Evolutionary conservation across 257 asterid species (phyloP), one percentile per base, ranked within the genome.

Genomic region (Ligustrum vulgare): DNA sequence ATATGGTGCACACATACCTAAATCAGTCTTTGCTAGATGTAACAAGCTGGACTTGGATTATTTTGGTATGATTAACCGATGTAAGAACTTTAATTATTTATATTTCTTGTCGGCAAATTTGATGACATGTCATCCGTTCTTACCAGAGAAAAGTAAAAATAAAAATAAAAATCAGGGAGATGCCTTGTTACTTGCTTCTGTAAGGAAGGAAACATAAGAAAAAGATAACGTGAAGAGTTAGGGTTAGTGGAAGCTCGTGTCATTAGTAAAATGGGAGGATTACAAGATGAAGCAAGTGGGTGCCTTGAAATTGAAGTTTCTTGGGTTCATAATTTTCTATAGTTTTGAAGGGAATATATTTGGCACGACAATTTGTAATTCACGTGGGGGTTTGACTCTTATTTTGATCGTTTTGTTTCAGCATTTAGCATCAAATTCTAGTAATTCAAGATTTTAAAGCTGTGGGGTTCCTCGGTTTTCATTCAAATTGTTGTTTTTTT

Each of bases 371-470:
- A 78, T 86, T 83, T 47, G 84, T 68, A 86, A 65, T 80, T 86
- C 91, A 90, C 93, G 96, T 86, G 93, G 82, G 82, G 80, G 82
- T 69, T 83, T 86, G 90, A 88, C 90, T 78, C 75, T 75, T 84
- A 83, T 82, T 84, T 80, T 87, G 84, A 81, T 82, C 74, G 76
- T 54, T 71, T 74, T 84, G 71, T 75, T 63, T 81, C 77, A 80
- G 71, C 77, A 70, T 69, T 18, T 70, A 54, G 70, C 72, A 45
- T 54, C 51, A 65, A 80, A 72, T 78, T 71, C 79, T 49, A 62
- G 36, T 58, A 34, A 77, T 63, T 41, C 49, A 77, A 65, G 33
- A 39, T 62, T 13, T 56, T 37, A n/a, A 16, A 28, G 35, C 47
- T 33, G 45, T 2, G 15, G 45, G 45, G 10, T 39, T 39, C 63